phyloP scores from a whole-genome alignment of 345 rosid species.

The Passiflora organensis region DNA sequence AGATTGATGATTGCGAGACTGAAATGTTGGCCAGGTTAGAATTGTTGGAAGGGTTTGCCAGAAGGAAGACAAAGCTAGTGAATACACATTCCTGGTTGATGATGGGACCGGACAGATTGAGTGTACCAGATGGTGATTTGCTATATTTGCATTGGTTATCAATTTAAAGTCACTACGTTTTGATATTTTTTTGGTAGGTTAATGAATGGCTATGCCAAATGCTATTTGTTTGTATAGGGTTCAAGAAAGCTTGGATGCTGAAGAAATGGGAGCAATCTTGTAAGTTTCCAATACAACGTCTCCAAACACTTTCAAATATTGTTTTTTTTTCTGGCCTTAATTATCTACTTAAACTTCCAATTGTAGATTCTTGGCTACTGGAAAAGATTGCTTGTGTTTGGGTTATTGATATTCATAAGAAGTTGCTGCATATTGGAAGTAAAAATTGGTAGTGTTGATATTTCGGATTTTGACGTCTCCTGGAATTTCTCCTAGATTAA shows the following conservation, averaged over 20 bases:
- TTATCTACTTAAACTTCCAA: too few species aligned
- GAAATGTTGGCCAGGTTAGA: slow-evolving; percentile 14
- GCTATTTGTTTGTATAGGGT: slow-evolving; percentile 45
- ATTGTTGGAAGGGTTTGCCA: slow-evolving; percentile 60
- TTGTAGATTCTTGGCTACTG: too few species aligned
- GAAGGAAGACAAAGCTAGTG: slow-evolving; percentile 70
- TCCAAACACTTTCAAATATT: too few species aligned
- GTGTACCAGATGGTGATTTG: slow-evolving; percentile 66
- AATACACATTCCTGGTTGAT: slow-evolving; percentile 60
- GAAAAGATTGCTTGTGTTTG: too few species aligned
- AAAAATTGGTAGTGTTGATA: too few species aligned
- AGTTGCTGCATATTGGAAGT: too few species aligned
- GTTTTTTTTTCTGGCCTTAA: too few species aligned
- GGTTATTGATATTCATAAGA: too few species aligned
- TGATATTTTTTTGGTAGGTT: not conserved
- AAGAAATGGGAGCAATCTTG: slow-evolving; percentile 66
- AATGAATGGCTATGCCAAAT: not conserved
- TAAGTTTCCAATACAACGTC: slow-evolving; percentile 25
- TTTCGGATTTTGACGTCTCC: too few species aligned
- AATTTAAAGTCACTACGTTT: not conserved
- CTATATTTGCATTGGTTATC: not conserved
- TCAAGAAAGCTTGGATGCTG: slow-evolving; percentile 68
- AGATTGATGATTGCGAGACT: not conserved
- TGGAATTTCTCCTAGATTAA: too few species aligned
- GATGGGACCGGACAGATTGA: slow-evolving; percentile 86